These are phyloP conservation scores for Sisymbrium irio DNA, from an alignment of 345 rosid species.

Conservation along the genomic window DNA sequence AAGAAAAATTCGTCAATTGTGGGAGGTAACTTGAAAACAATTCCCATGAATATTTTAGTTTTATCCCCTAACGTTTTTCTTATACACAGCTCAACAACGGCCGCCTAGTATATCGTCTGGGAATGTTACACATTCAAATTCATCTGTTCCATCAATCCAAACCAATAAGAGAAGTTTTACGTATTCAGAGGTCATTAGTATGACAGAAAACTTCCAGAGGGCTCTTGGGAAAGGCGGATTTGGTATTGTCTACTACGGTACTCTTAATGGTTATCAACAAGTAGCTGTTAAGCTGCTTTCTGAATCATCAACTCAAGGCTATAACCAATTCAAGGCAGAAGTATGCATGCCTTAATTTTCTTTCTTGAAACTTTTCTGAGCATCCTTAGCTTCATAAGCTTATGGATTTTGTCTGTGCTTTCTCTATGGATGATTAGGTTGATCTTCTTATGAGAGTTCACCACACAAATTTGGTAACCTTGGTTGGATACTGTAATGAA, in stretches of 20 bases:
- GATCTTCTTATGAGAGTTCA: slow-evolving; percentile 43
- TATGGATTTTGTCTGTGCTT: too few relatives aligned
- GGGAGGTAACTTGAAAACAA: background rate
- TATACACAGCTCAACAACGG: background rate
- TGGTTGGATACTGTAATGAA: slow-evolving; percentile 47
- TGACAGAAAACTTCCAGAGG: slow-evolving; percentile 38
- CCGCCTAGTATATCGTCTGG: background rate
- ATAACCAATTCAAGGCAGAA: slow-evolving; percentile 42
- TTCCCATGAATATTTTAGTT: too few relatives aligned
- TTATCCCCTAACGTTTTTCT: too few relatives aligned
- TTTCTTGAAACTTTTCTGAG: too few relatives aligned
- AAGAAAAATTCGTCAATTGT: background rate
- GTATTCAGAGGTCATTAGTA: slow-evolving; percentile 26
- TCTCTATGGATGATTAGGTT: slow-evolving; percentile 19
- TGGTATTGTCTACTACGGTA: slow-evolving; percentile 41
- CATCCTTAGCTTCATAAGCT: too few relatives aligned
- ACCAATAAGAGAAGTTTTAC: slow-evolving; percentile 12
- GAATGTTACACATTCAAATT: background rate
- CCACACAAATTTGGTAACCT: slow-evolving; percentile 44
- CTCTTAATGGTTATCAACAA: slow-evolving; percentile 20
- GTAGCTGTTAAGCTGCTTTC: slow-evolving; percentile 56
- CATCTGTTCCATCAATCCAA: too few relatives aligned
- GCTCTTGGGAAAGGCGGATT: slow-evolving; percentile 48
- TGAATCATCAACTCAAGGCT: slow-evolving; percentile 37
- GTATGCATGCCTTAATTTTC: background rate